phyloP scores from a whole-genome alignment of 306 rosid genomes.

The Medicago arabica region DNA sequence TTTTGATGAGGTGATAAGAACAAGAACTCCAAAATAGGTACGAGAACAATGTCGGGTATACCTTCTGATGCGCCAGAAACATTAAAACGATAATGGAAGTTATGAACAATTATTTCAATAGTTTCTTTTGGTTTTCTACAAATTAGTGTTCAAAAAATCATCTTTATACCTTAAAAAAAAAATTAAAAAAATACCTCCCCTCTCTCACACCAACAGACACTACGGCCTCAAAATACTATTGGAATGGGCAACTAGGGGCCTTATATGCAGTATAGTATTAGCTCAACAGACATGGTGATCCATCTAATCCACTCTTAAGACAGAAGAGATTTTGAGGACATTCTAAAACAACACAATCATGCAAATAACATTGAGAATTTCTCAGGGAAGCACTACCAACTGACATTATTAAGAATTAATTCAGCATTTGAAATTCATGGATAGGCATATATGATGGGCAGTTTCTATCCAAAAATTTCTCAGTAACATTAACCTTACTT shows the following conservation, averaged over 20 bases:
- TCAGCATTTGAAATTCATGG: too few species aligned
- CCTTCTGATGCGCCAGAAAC: not conserved
- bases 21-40: not conserved
- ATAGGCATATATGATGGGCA: not conserved
- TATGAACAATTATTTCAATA: not conserved
- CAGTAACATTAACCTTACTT: conserved; percentile 2
- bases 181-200: too few species aligned
- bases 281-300: not conserved
- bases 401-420: too few species aligned
- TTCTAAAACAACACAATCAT: conserved; percentile 14
- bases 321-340: not conserved
- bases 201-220: too few species aligned
- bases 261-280: not conserved
- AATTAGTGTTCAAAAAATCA: not conserved
- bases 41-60: not conserved
- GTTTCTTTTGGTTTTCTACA: not conserved
- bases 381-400: too few species aligned
- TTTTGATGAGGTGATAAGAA: not conserved
- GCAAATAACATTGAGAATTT: not conserved
- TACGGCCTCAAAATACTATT: not conserved
- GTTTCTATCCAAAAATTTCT: not conserved
- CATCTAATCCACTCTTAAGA: not conserved
- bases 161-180: too few species aligned
- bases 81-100: not conserved
- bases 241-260: not conserved